phyloP scores from a whole-genome alignment of 306 rosid genomes.

The Lupinus albus region DNA sequence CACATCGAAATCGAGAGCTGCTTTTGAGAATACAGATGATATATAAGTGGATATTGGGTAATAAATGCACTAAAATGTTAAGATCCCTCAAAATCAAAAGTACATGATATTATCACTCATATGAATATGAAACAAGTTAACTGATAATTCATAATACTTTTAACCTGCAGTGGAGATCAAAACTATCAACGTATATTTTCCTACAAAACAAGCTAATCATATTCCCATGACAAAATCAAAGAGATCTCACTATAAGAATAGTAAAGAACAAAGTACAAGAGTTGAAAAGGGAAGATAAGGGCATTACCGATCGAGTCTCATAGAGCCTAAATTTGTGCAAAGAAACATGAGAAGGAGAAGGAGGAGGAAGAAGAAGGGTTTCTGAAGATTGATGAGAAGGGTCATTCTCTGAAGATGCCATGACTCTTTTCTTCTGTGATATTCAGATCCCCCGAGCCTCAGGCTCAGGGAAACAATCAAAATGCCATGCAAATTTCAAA shows the following conservation, averaged over 20 bases:
- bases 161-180: conserved; percentile 23
- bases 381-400: conserved; percentile 43
- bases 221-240: conserved; percentile 35
- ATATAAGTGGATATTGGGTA: not conserved
- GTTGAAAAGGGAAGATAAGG: conserved; percentile 6
- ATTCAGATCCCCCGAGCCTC: conserved; percentile 89
- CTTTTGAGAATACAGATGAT: conserved; percentile 8
- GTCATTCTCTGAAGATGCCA: conserved; percentile 73
- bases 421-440: conserved; percentile 30
- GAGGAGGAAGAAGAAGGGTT: conserved; percentile 44
- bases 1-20: conserved; percentile 11
- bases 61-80: conserved; percentile 18
- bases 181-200: conserved; percentile 6
- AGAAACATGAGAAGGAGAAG: conserved; percentile 42
- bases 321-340: conserved; percentile 95
- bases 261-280: not conserved
- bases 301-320: conserved; percentile 91
- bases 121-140: conserved; percentile 31
- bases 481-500: conserved; percentile 69
- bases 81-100: conserved; percentile 1
- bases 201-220: conserved; percentile 23
- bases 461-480: conserved; percentile 81
- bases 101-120: conserved; percentile 8
- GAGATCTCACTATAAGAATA: conserved; percentile 33
- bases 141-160: conserved; percentile 25